phyloP scores from a whole-genome alignment of 495 filamentous ascomycete species.

The Hypomontagnella monticulosa region DNA sequence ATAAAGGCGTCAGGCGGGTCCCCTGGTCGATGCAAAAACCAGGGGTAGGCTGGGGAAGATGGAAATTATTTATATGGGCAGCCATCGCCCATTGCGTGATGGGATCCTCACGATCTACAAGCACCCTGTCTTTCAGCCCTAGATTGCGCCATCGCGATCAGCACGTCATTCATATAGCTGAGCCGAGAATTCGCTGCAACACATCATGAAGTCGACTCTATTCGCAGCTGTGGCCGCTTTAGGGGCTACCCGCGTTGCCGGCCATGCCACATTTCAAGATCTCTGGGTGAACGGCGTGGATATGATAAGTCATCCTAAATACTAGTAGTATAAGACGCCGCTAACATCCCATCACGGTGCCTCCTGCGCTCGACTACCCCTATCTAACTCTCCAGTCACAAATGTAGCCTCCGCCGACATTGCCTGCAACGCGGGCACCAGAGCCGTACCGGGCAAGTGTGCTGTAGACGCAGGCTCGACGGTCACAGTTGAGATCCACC shows the following conservation, averaged over 20 bases:
- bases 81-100: background rate
- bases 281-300: constrained; percentile 62
- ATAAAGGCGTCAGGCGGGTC: constrained; percentile 6
- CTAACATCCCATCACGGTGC: constrained; percentile 44
- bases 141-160: constrained; percentile 25
- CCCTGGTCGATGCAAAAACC: background rate
- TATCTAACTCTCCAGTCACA: constrained; percentile 59
- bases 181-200: background rate
- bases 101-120: constrained; percentile 22
- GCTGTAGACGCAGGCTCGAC: constrained; percentile 57
- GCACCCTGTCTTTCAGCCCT: constrained; percentile 20
- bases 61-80: constrained; percentile 14
- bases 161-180: background rate
- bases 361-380: constrained; percentile 52
- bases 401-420: constrained; percentile 51
- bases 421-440: constrained; percentile 54
- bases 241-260: constrained; percentile 48
- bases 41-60: background rate
- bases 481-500: constrained; percentile 64
- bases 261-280: constrained; percentile 63
- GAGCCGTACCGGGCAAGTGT: constrained; percentile 52
- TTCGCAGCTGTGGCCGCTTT: constrained; percentile 47
- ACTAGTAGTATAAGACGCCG: background rate
- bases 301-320: constrained; percentile 50
- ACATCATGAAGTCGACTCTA: constrained; percentile 54